Conservation (phyloP, 257 asterid species). For the Sherardia arvensis region DNA sequence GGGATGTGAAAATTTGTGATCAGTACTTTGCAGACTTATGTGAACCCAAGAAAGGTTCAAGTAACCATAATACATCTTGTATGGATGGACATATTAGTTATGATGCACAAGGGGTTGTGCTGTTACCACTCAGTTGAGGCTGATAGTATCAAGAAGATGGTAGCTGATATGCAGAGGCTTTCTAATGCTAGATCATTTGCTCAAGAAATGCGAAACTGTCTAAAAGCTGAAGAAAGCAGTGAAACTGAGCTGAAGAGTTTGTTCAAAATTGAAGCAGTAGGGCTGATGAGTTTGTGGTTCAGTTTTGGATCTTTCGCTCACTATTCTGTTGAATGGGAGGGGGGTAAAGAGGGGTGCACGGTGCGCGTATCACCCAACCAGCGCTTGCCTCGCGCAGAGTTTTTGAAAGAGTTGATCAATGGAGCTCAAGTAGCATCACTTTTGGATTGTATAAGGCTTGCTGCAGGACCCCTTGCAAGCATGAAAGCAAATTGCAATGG, state of each 20-base stretch:
- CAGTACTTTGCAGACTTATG: constrained; percentile 77
- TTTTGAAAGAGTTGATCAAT: too few species aligned
- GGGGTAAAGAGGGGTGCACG: too few species aligned
- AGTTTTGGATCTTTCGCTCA: constrained; percentile 94
- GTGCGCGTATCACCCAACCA: too few species aligned
- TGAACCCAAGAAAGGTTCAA: constrained; percentile 92
- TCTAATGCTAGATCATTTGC: constrained; percentile 86
- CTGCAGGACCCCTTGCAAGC: constrained; percentile 99
- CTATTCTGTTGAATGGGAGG: constrained; percentile 96
- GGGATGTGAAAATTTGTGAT: constrained; percentile 78
- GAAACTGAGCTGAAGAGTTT: constrained; percentile 65
- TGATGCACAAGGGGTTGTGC: constrained; percentile 87
- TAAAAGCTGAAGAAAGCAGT: constrained; percentile 54
- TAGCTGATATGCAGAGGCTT: constrained; percentile 87
- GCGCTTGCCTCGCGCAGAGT: too few species aligned
- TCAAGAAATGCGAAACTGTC: constrained; percentile 77
- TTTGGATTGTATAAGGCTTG: constrained; percentile 90
- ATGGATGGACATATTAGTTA: constrained; percentile 88
- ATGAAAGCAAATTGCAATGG: too few species aligned
- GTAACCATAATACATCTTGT: too few species aligned
- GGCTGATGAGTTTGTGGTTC: constrained; percentile 95
- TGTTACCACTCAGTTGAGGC: constrained; percentile 81
- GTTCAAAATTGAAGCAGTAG: constrained; percentile 94
- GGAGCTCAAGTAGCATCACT: constrained; percentile 94
- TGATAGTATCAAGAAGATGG: constrained; percentile 92